phyloP scores from a whole-genome alignment of 1,139 yeast species.

The Pneumocystis carinii region DNA sequence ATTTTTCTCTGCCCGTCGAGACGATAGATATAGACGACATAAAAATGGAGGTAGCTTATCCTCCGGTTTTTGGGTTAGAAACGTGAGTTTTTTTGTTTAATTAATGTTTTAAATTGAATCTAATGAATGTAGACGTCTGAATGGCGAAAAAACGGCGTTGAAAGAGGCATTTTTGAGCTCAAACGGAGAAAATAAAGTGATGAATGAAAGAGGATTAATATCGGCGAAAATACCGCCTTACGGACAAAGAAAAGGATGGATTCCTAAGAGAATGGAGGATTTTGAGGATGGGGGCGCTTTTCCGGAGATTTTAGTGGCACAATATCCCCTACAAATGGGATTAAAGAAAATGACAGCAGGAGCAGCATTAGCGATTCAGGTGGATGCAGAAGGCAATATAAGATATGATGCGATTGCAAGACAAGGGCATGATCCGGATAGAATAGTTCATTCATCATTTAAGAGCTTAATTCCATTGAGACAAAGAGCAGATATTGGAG shows the following conservation, averaged over 20 bases:
- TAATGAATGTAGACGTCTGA: background rate
- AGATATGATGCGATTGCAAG: conserved; percentile 25
- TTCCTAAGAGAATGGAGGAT: conserved; percentile 20
- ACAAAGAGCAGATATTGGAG: conserved; percentile 28
- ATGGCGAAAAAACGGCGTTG: background rate
- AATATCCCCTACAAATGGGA: conserved; percentile 26
- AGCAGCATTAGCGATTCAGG: conserved; percentile 23
- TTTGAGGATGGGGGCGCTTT: conserved; percentile 27
- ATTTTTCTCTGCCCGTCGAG: no score
- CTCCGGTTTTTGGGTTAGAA: background rate
- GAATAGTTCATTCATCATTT: conserved; percentile 28
- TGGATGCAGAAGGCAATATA: conserved; percentile 23
- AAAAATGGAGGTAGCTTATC: no score
- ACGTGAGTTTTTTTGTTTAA: background rate
- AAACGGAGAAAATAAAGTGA: background rate
- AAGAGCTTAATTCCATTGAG: conserved; percentile 36
- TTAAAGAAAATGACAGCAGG: conserved; percentile 13
- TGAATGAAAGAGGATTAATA: background rate
- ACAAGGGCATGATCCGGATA: conserved; percentile 23
- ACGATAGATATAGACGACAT: no score
- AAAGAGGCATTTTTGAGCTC: background rate
- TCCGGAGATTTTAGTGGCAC: conserved; percentile 25
- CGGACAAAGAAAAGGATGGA: conserved; percentile 23
- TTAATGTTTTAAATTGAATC: no score
- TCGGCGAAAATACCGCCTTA: conserved; percentile 18